A percentile compares a stretch with the other conserved stretches of the same genome.
Conservation (phyloP, 148 eudicot genomes). For the Rhododendron kiyosumense region DNA sequence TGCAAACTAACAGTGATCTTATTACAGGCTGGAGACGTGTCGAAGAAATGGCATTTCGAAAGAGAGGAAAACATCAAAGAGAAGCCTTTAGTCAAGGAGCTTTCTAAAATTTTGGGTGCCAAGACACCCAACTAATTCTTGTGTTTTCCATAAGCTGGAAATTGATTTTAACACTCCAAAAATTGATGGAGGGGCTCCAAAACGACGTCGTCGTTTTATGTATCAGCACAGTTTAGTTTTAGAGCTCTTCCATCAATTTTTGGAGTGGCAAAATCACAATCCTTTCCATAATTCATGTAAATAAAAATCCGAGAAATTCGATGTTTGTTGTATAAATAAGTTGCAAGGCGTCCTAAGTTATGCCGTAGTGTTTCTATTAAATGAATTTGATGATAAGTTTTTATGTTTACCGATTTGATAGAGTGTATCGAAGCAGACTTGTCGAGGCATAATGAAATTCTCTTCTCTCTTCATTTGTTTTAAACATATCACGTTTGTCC, state of each 20-base stretch:
- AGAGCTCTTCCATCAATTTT: too few species aligned
- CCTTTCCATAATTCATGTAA: neutral
- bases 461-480: neutral
- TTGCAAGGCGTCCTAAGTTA: neutral
- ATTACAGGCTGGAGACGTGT: conserved; percentile 56
- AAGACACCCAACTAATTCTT: conserved; percentile 33
- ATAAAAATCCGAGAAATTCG: neutral
- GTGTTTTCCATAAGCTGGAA: too few species aligned
- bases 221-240: too few species aligned
- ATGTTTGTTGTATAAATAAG: neutral
- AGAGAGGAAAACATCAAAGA: conserved; percentile 48
- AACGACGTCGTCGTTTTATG: too few species aligned
- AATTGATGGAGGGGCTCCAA: too few species aligned
- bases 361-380: neutral
- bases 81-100: conserved; percentile 62
- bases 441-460: neutral
- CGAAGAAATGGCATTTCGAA: conserved; percentile 77
- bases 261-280: too few species aligned
- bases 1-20: conserved; percentile 5
- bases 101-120: conserved; percentile 50
- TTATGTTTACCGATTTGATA: neutral
- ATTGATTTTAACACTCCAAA: too few species aligned
- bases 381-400: neutral
- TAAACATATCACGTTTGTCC: neutral
- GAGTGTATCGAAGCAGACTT: neutral